phyloP scores from a whole-genome alignment of 1,284 basidiomycete genomes.

The Trichosporon faecale region DNA sequence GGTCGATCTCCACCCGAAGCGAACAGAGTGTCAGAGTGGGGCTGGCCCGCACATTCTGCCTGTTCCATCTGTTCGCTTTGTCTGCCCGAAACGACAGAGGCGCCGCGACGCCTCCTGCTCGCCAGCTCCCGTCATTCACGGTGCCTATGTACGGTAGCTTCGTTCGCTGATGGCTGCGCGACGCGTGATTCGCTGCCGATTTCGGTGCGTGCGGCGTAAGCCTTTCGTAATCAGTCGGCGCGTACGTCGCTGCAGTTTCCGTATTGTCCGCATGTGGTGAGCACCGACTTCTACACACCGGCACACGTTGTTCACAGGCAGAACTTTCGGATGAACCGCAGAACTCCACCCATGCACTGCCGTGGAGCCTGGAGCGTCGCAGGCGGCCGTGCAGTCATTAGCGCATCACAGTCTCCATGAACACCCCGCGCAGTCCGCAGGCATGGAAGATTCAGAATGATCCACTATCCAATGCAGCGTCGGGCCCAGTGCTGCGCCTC shows the following conservation, averaged over 20 bases:
- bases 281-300: neutral
- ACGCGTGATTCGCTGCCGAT: neutral
- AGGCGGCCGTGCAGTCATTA: neutral
- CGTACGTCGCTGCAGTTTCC: neutral
- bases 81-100: neutral
- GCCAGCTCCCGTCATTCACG: neutral
- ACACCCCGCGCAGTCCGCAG: slow-evolving; percentile 2
- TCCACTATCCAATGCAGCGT: neutral
- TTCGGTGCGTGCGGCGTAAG: neutral
- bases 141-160: neutral
- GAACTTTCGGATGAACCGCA: neutral
- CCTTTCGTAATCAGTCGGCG: neutral
- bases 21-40: neutral
- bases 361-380: neutral
- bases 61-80: neutral
- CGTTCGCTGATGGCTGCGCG: neutral
- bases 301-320: neutral
- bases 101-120: neutral
- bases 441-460: slow-evolving; percentile 4
- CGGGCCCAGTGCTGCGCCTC: neutral
- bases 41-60: too few species aligned
- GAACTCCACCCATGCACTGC: neutral
- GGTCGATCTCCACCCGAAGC: neutral
- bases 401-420: neutral
- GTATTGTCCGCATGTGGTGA: neutral